Evolutionary conservation across 1,284 basidiomycete species (phyloP).

Genomic region (Marasmius sp.): DNA sequence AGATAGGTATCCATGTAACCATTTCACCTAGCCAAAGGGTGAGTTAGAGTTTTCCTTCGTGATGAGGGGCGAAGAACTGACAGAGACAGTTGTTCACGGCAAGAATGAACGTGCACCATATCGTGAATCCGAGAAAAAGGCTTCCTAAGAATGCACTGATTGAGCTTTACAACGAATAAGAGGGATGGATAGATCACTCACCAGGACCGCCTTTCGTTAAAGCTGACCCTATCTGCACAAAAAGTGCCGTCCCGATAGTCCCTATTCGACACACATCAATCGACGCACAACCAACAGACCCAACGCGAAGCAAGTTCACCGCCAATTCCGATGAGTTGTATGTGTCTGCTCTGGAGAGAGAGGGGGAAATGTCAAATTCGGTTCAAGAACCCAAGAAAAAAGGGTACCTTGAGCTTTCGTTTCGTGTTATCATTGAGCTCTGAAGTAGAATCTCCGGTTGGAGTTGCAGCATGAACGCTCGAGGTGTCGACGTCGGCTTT

Average conservation of each 20-base stretch:
- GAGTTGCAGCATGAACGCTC: no score
- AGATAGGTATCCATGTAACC: slow-evolving; percentile 51
- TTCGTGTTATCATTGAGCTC: not conserved
- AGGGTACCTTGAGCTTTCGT: not conserved
- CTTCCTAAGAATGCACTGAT: slow-evolving; percentile 26
- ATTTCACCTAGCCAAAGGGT: slow-evolving; percentile 38
- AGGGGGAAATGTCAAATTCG: not conserved
- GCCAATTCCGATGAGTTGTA: slow-evolving; percentile 48
- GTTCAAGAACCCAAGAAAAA: not conserved
- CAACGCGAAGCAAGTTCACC: slow-evolving; percentile 21
- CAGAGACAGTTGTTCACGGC: slow-evolving; percentile 46
- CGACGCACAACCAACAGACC: not conserved
- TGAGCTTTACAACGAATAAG: not conserved
- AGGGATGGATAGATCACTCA: slow-evolving; percentile 15
- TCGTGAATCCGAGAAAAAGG: slow-evolving; percentile 42
- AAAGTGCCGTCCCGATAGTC: slow-evolving; percentile 45
- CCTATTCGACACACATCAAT: slow-evolving; percentile 22
- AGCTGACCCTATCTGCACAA: slow-evolving; percentile 44
- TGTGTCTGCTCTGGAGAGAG: slow-evolving; percentile 39
- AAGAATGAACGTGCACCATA: slow-evolving; percentile 45
- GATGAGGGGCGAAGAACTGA: slow-evolving; percentile 19
- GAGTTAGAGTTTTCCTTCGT: not conserved
- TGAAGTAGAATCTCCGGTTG: no score
- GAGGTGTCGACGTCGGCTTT: no score
- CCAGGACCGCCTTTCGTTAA: slow-evolving; percentile 46